Evolutionary conservation across 2,329 filamentous ascomycete species (phyloP), one percentile per base, ranked within the genome.

Genomic region (Paramyrothecium sp.): DNA sequence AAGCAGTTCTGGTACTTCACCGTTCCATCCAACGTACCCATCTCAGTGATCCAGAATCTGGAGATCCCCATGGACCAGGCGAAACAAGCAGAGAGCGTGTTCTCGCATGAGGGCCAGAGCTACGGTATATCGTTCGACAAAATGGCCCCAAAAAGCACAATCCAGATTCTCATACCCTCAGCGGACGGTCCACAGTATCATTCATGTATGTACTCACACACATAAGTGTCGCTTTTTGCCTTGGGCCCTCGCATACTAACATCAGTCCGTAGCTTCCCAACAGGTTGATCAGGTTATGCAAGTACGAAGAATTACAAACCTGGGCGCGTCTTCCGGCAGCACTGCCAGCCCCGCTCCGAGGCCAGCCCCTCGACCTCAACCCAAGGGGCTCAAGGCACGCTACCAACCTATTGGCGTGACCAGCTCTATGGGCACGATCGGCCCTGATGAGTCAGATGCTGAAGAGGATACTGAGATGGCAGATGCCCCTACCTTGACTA

Each of bases 1-100:
- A 92, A 91, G 76, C 87, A 92, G 69, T 78, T 92, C 58, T 93
- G 89, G 90, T 90, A 92, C 70, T 91, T 93, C 64, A 90, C 88
- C 11, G 87, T 88, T 3, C 90, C 90, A 2, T 82, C 86, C 7
- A 85, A 84, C 12, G 75, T 92, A 3, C 85, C 89, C n/a, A 81
- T 92, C 56, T 85, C 83, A 12, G 79, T 88, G 1, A 75, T 92
- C 51, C 83, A 86, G 67, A 81, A 87, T 61, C 76, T 91, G 59
- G 81, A 87, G 41, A 81, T 91, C 47, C 80, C 81, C 11, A 69
- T 85, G 64, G 81, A 85, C 56, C 78, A 82, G 54, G 79, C 81
- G 2, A 74, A 80, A 58, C 74, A 78, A 2, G 80, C 80, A 5
- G 77, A 82, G 38, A 64, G 81, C 4, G 73, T 90, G 16, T 73